Base-by-base conservation (phyloP, 2,329 filamentous ascomycete species). In the Talaromyces sp. region DNA sequence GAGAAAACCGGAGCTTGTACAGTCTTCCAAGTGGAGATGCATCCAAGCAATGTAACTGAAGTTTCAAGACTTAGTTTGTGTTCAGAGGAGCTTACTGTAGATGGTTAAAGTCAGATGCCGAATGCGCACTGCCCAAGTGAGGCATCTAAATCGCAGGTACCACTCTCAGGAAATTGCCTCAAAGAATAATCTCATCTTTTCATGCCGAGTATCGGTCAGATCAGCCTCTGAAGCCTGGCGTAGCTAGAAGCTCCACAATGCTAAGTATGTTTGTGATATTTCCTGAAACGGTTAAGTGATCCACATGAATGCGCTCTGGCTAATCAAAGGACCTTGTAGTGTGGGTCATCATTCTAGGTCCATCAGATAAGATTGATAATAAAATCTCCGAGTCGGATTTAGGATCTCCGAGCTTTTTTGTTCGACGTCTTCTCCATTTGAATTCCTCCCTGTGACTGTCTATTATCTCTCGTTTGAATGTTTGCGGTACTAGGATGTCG, bases 291-390 rank as follows among this genome's bases (percentile, higher is more conserved):
- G 61, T 47, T 58, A 63, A 33, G 13, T 39, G 27, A 15, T 33
- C 61, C 52, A 58, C 7, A 6, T 15, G 3, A 27, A 27, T 49
- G 45, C 45, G 45, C 45, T 9, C 45, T 6, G 7, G 19, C 62
- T 56, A 64, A 41, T 60, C 1, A 58, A 13, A 41, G 6, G 5
- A 50, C 31, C 17, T 22, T 22, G 9, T 15, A n/a, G 1, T 31
- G 17, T 17, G 33, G 41, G 2, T 31, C 45, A 11, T 5, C 1
- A 0, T 39, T 1, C n/a, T 60, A 52, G 56, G 10, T 10, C 43
- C 43, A 64, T 64, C 62, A 64, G 62, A 60, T 64, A 64, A 64
- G 62, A 64, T 64, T 43, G 49, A 52, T 52, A 52, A 52, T n/a
- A 2, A n/a, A 50, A 52, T 52, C 49, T 52, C 49, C 49, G 49